Evolutionary conservation across 768 basidiomycete species (phyloP).

Genomic region (Myochromella boudieri): DNA sequence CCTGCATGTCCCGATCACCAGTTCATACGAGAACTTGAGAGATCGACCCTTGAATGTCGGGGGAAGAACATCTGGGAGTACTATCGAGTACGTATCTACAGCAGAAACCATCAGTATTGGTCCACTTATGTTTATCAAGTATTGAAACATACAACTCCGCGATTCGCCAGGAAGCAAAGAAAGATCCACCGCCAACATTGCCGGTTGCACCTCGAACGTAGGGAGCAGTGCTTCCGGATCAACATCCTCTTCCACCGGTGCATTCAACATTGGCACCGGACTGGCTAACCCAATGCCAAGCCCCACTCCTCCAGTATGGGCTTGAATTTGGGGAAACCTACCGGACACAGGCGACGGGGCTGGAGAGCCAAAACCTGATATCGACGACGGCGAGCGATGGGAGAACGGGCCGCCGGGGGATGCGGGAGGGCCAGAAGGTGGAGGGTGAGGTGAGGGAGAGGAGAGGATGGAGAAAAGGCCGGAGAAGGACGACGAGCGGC

Average conservation of each 20-base stretch:
- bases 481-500: constrained; percentile 50
- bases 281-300: constrained; percentile 21
- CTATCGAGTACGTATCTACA: constrained; percentile 77
- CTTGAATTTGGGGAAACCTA: constrained; percentile 8
- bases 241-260: constrained; percentile 39
- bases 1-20: constrained; percentile 86
- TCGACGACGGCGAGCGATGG: constrained; percentile 5
- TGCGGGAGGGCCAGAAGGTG: constrained; percentile 14
- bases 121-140: no score
- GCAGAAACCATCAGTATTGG: no score
- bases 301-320: constrained; percentile 15
- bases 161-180: constrained; percentile 80
- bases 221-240: constrained; percentile 71
- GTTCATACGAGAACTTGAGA: constrained; percentile 84
- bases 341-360: constrained; percentile 15
- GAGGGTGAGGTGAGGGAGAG: constrained; percentile 30
- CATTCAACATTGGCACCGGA: constrained; percentile 1
- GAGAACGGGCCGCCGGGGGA: constrained; percentile 8
- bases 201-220: constrained; percentile 81
- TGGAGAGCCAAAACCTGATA: constrained; percentile 9
- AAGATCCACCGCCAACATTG: constrained; percentile 89
- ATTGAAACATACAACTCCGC: constrained; percentile 79
- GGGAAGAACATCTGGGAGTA: constrained; percentile 77
- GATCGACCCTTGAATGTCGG: constrained; percentile 88
- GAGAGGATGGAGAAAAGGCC: constrained; percentile 53